Evolutionary conservation across 1,139 yeast genomes (phyloP).

Genomic region (Diutina scorzettiae): DNA sequence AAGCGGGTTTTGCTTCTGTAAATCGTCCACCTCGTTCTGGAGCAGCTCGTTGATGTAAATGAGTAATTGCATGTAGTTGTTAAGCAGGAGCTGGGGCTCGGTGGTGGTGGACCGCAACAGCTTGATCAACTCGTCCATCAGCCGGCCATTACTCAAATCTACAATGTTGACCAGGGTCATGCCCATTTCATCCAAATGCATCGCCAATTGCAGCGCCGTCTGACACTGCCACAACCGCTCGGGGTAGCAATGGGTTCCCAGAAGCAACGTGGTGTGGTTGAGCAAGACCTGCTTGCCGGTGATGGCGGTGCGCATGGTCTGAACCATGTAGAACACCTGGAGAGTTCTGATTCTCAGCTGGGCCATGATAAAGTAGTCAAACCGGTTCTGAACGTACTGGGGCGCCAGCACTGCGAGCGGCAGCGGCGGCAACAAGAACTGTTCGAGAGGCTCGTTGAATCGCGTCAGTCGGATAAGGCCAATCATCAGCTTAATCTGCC

Average conservation of each 20-base stretch:
- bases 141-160: conserved; percentile 2
- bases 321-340: conserved; percentile 64
- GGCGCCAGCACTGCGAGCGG: conserved; percentile 6
- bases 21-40: conserved; percentile 1
- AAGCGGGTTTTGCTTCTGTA: neutral
- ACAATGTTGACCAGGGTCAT: neutral
- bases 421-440: conserved; percentile 48
- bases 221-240: conserved; percentile 2
- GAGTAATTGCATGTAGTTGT: neutral
- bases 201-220: neutral
- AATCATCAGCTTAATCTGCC: conserved; percentile 68
- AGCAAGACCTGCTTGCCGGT: conserved; percentile 2
- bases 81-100: neutral
- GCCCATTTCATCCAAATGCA: neutral
- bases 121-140: neutral
- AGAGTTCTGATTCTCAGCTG: conserved; percentile 83
- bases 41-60: neutral
- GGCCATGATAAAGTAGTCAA: conserved; percentile 65
- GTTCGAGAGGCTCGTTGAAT: conserved; percentile 59
- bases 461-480: conserved; percentile 70
- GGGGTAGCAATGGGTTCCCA: neutral
- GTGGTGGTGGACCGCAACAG: neutral
- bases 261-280: neutral
- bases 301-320: conserved; percentile 30
- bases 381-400: conserved; percentile 32